These are phyloP conservation scores for Lolium multiflorum DNA, from an alignment of 176 grass and related monocot genomes.

Conservation along the genomic window DNA sequence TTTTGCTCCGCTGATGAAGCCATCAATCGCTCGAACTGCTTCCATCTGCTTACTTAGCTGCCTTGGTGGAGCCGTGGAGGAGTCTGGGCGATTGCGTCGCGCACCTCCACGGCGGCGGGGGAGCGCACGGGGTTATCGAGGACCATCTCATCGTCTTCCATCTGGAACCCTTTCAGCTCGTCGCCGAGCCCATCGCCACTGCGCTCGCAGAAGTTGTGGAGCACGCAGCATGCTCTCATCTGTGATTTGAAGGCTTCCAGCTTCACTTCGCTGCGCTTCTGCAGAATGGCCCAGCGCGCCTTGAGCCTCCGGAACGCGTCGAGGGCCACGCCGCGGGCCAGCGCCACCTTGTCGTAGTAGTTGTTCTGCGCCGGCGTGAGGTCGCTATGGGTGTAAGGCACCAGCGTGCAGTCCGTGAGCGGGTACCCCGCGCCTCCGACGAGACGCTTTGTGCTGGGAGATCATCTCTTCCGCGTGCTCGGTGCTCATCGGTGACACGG, in stretches of 20 bases:
- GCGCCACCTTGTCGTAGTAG: constrained; percentile 68
- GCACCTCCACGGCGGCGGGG: constrained; percentile 36
- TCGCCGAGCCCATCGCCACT: constrained; percentile 55
- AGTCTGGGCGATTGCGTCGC: constrained; percentile 68
- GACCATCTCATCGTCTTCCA: constrained; percentile 73
- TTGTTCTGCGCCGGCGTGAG: constrained; percentile 74
- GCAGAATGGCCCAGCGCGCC: constrained; percentile 70
- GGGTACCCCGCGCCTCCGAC: constrained; percentile 71
- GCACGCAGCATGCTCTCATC: constrained; percentile 79
- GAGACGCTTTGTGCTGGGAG: constrained; percentile 67
- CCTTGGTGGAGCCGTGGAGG: not conserved
- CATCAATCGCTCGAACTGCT: not conserved
- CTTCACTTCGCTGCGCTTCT: constrained; percentile 69
- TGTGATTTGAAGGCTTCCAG: constrained; percentile 59
- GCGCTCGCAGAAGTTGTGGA: constrained; percentile 98
- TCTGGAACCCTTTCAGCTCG: constrained; percentile 31
- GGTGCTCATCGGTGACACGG: not conserved
- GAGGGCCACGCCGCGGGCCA: constrained; percentile 47
- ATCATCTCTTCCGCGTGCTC: constrained; percentile 59
- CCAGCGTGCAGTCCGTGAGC: constrained; percentile 77
- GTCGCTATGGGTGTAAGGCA: constrained; percentile 75
- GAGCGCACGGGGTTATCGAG: constrained; percentile 64
- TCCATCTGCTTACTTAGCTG: not conserved
- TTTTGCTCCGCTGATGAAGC: not conserved
- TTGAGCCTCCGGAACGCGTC: constrained; percentile 71